Evolutionary conservation across 768 basidiomycete species (phyloP).

Genomic region (Suillus weaverae): DNA sequence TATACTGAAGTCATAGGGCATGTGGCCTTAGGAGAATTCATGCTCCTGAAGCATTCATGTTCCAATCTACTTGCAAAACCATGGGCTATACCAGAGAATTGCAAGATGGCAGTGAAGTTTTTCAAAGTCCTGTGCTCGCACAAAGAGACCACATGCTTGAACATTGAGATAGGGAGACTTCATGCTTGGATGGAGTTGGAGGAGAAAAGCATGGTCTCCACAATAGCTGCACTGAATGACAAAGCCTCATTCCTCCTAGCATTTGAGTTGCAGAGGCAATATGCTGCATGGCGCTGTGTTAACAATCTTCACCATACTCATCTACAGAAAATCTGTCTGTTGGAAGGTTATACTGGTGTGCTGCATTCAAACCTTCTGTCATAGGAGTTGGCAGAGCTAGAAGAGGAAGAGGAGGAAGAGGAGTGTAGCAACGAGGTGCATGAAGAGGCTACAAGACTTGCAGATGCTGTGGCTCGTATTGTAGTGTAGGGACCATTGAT

Average conservation of each 20-base stretch:
- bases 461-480: background rate
- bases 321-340: background rate
- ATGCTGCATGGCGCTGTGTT: background rate
- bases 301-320: conserved; percentile 1
- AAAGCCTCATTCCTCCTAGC: background rate
- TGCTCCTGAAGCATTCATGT: conserved; percentile 31
- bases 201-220: background rate
- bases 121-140: conserved; percentile 29
- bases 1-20: too few relatives aligned
- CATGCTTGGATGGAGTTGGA: conserved; percentile 5
- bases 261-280: background rate
- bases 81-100: conserved; percentile 41
- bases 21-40: conserved; percentile 38
- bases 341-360: background rate
- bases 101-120: conserved; percentile 25
- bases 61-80: conserved; percentile 26
- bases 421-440: background rate
- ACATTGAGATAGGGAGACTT: conserved; percentile 32
- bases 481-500: background rate
- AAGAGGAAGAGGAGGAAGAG: background rate
- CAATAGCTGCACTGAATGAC: background rate
- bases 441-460: background rate
- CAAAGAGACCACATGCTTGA: conserved; percentile 32
- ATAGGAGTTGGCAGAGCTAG: background rate
- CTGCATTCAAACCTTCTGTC: background rate